Evolutionary conservation across 2,329 filamentous ascomycete genomes (phyloP), one percentile per base, ranked within the genome.

Genomic region (Colletotrichum liriopes): DNA sequence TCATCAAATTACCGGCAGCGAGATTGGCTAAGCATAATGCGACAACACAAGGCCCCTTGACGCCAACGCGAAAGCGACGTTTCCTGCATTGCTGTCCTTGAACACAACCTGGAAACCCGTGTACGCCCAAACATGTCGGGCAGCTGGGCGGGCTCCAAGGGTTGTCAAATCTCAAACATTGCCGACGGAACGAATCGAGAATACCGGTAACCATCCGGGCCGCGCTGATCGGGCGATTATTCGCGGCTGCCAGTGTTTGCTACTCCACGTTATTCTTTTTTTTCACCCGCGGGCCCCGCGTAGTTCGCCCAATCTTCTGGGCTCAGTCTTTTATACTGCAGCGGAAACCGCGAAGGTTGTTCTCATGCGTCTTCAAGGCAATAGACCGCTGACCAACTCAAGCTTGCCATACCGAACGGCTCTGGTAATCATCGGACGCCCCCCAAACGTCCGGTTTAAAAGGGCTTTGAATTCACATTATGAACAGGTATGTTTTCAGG

Each of bases 1-100:
- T 29, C 41, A 59, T 59, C 43, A 54, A 58, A 63, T 71, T 67
- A 62, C 64, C 64, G 64, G 60, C 60, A 59, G 52, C 47, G 59
- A 64, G 26, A 69, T 41, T 68, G 43, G 20, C 23, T 37, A 32
- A 35, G n/a, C 49, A 55, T 49, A 47, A 20, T 41, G 23, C n/a
- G 39, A 64, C 59, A 52, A 26, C 43, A 29, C 23, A 29, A 8
- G 35, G 45, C 16, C 43, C 32, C 45, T 59, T 26, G 9, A 20
- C n/a, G n/a, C 45, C 35, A 60, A 64, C 52, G 45, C 39, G 65
- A 72, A 69, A 35, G 45, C 59, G 52, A 63, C 14, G 12, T 54
- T 11, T 6, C 12, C 56, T 8, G n/a, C 58, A 35, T 35, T 26
- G 11, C 18, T n/a, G 11, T n/a, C 11, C 16, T 23, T 14, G 14